Base-by-base conservation (phyloP, 2,329 filamentous ascomycete genomes). In the Cladosporium sp. region DNA sequence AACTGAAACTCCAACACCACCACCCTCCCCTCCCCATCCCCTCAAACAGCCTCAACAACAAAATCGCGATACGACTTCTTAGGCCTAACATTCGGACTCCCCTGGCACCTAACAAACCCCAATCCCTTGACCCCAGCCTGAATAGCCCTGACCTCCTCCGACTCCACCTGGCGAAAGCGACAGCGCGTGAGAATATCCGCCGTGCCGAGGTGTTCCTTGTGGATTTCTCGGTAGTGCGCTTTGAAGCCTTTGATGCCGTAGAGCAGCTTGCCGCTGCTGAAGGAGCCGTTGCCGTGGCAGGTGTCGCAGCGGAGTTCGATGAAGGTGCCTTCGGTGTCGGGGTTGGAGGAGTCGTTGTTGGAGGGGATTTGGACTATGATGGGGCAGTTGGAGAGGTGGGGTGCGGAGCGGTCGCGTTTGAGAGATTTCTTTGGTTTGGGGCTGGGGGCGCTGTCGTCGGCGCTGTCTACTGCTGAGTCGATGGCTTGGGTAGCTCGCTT, bases 181-280 rank as follows among this genome's bases (percentile, higher is more conserved):
- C 43, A 46, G 22, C 33, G 33, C 13, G 12, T n/a, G 20, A 46
- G 6, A 4, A 46, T 13, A 2, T 46, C 43, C 3, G 32, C 43
- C 7, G 39, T 41, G 20, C 32, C 27, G 7, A 29, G 30, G 18
- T 20, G 8, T n/a, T 38, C n/a, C 32, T 46, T 18, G 9, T 46
- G 20, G 22, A 46, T 46, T 18, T 46, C 32, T 4, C 16, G 19
- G 20, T 38, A 38, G 33, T 46, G 43, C 22, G 8, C 7, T 8
- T 46, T 46, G 33, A 46, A 46, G 9, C 43, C 43, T 16, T 38
- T 46, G 33, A 38, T 18, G n/a, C 43, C 43, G 33, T 38, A 13
- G 20, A 46, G 32, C 20, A 46, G 43, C 20, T 46, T 46, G 8
- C 43, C 43, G 18, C 43, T 46, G 15, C 33, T 33, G 15, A 29